These are phyloP conservation scores for Podaxis carcinomalis DNA, from an alignment of 768 basidiomycete genomes.

Conservation along the genomic window DNA sequence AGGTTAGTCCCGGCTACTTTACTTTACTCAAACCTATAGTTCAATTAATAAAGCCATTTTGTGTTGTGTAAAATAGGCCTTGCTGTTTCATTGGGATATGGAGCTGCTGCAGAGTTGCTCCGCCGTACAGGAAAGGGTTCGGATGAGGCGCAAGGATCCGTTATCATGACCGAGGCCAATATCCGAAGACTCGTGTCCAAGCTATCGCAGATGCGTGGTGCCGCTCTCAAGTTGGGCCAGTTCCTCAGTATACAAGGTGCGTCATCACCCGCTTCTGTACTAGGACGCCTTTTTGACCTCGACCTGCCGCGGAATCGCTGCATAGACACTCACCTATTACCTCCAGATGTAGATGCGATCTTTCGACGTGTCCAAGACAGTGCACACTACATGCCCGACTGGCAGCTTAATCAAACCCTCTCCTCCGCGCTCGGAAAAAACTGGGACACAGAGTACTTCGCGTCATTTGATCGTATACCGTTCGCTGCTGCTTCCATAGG, in stretches of 20 bases:
- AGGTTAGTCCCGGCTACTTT: conserved; percentile 37
- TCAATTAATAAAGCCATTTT: neutral
- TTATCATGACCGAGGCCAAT: conserved; percentile 91
- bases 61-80: conserved; percentile 51
- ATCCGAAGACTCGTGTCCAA: conserved; percentile 86
- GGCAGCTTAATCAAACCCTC: conserved; percentile 68
- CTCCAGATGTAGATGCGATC: conserved; percentile 83
- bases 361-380: conserved; percentile 90
- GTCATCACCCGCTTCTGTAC: conserved; percentile 2
- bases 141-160: conserved; percentile 33
- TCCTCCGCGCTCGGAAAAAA: conserved; percentile 63
- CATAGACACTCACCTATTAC: conserved; percentile 83
- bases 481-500: conserved; percentile 97
- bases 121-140: conserved; percentile 53
- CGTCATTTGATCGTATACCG: conserved; percentile 76
- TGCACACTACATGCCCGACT: conserved; percentile 98
- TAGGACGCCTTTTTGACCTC: neutral
- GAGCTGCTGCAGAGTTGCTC: conserved; percentile 83
- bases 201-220: conserved; percentile 93
- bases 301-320: neutral
- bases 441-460: conserved; percentile 65
- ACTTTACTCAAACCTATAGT: neutral
- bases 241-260: conserved; percentile 94
- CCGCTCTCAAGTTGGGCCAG: conserved; percentile 94
- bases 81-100: conserved; percentile 83